Conservation (phyloP, 2,329 filamentous ascomycete species). For the Neurospora crassa region DNA sequence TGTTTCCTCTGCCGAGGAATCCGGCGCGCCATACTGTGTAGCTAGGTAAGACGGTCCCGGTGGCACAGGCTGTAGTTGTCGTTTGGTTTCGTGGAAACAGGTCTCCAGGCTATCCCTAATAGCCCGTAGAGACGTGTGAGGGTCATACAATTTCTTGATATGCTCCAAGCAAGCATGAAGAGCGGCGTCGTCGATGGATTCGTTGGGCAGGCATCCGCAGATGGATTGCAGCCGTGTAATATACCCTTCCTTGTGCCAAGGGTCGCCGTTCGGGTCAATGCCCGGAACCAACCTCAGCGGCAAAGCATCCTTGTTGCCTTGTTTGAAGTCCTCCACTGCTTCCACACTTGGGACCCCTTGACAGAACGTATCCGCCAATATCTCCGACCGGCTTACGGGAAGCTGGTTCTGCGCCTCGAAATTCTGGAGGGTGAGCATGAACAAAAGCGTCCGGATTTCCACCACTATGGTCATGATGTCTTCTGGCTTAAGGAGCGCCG, state of each 20-base stretch:
- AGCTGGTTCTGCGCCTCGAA: constrained; percentile 1
- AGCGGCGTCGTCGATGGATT: not conserved
- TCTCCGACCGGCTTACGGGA: constrained; percentile 6
- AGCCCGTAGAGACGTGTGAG: constrained; percentile 4
- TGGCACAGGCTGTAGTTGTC: constrained; percentile 1
- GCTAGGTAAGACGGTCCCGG: not conserved
- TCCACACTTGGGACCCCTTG: constrained; percentile 7
- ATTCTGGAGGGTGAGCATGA: constrained; percentile 9
- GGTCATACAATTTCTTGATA: constrained; percentile 5
- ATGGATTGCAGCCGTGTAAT: constrained; percentile 6
- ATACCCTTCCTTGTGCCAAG: constrained; percentile 3
- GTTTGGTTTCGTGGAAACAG: constrained; percentile 7
- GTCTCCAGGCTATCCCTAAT: constrained; percentile 5
- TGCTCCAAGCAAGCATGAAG: constrained; percentile 3
- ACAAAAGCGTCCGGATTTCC: constrained; percentile 16
- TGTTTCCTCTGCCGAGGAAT: constrained; percentile 9
- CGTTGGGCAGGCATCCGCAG: constrained; percentile 5
- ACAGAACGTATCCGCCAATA: constrained; percentile 13
- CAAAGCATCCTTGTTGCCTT: constrained; percentile 8
- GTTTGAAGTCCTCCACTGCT: constrained; percentile 9
- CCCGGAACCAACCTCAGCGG: constrained; percentile 5
- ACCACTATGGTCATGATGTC: constrained; percentile 8
- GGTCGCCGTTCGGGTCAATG: not conserved
- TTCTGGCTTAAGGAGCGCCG: not conserved
- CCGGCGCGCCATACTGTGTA: constrained; percentile 1